Conservation (phyloP, 768 basidiomycete genomes). For the Mycena floridula region DNA sequence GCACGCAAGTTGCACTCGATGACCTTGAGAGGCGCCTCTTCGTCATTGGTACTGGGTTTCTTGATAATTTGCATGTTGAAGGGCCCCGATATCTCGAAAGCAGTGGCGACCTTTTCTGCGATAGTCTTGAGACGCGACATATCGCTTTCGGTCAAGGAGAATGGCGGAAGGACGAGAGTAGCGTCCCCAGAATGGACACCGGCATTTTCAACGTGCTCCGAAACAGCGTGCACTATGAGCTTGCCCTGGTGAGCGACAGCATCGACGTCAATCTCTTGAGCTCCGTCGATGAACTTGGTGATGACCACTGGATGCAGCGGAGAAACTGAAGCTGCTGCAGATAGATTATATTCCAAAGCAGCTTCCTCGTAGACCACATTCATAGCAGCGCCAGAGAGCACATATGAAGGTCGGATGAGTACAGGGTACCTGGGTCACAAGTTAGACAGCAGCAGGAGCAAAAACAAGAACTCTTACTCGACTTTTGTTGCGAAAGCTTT, state of each 20-base stretch:
- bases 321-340: conserved; percentile 94
- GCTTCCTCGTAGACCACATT: conserved; percentile 95
- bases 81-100: conserved; percentile 95
- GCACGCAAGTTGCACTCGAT: conserved; percentile 99
- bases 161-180: conserved; percentile 93
- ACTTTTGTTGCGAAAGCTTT: conserved; percentile 88
- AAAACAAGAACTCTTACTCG: conserved; percentile 38
- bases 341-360: conserved; percentile 84
- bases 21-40: conserved; percentile 79
- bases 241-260: conserved; percentile 92
- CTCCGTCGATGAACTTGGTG: conserved; percentile 97
- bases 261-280: conserved; percentile 97
- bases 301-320: conserved; percentile 97
- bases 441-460: conserved; percentile 5
- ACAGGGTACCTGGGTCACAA: conserved; percentile 72
- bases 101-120: conserved; percentile 89
- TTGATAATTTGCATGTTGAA: conserved; percentile 99
- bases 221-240: conserved; percentile 91
- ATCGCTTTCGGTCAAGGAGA: conserved; percentile 69
- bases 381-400: conserved; percentile 98
- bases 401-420: conserved; percentile 96
- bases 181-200: conserved; percentile 99
- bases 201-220: conserved; percentile 98
- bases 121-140: conserved; percentile 88
- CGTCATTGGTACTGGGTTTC: conserved; percentile 48